phyloP scores from a whole-genome alignment of 2,329 filamentous ascomycete genomes.

The Ascochyta clinopodiicola region DNA sequence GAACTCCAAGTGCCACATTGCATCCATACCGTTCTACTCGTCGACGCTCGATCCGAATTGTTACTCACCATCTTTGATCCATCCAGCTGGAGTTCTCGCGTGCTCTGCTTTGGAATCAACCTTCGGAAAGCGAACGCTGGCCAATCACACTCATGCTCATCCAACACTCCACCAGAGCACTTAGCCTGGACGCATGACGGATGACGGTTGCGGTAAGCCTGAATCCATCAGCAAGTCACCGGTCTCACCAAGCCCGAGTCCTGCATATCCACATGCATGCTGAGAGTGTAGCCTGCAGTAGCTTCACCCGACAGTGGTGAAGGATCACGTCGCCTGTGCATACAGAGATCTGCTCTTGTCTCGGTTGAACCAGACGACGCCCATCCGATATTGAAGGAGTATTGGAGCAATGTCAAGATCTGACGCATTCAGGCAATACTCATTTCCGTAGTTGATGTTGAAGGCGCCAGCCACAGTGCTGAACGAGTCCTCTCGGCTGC shows the following conservation, averaged over 20 bases:
- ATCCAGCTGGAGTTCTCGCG: constrained; percentile 6
- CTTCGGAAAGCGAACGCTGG: constrained; percentile 5
- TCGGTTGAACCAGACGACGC: background rate
- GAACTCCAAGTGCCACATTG: background rate
- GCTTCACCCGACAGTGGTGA: constrained; percentile 20
- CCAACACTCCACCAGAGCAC: constrained; percentile 16
- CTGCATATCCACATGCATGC: constrained; percentile 28
- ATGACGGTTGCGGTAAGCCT: constrained; percentile 18
- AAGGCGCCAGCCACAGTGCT: background rate
- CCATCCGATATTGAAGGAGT: constrained; percentile 2
- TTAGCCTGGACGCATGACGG: constrained; percentile 1
- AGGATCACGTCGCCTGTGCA: constrained; percentile 8
- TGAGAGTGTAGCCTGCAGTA: constrained; percentile 33
- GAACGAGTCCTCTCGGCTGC: background rate
- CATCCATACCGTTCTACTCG: background rate
- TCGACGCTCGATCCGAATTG: background rate
- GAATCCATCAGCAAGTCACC: constrained; percentile 26
- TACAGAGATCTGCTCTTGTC: constrained; percentile 2
- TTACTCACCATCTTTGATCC: background rate
- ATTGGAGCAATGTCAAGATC: background rate
- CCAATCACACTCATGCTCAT: constrained; percentile 24
- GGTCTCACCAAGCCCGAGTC: constrained; percentile 24
- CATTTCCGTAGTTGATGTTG: background rate
- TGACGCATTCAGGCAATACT: background rate
- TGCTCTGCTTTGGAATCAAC: constrained; percentile 2